Evolutionary conservation across 2,329 filamentous ascomycete species (phyloP).

Genomic region (Dactylellina parvicollis): DNA sequence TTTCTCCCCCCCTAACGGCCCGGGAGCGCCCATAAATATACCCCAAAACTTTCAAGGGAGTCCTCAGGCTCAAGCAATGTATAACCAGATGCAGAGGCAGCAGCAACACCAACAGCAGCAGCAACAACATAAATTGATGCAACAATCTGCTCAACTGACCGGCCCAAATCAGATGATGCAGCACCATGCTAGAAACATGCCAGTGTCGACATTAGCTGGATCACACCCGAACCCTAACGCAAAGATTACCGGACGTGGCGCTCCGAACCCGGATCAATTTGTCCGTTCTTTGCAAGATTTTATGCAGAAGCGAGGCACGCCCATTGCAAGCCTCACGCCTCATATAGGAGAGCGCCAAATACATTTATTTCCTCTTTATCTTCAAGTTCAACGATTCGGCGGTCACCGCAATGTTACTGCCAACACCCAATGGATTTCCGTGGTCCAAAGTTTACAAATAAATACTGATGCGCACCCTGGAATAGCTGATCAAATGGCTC

Average conservation of each 20-base stretch:
- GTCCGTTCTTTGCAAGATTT: conserved; percentile 80
- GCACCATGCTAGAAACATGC: conserved; percentile 68
- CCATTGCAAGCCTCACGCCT: conserved; percentile 76
- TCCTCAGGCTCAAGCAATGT: conserved; percentile 62
- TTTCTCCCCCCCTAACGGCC: conserved; percentile 68
- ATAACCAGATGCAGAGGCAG: conserved; percentile 62
- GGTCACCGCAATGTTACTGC: conserved; percentile 79
- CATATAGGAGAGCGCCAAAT: conserved; percentile 77
- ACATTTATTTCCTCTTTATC: conserved; percentile 80
- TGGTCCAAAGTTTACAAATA: conserved; percentile 74
- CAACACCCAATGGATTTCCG: conserved; percentile 76
- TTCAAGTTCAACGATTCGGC: conserved; percentile 77
- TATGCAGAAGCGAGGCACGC: conserved; percentile 77
- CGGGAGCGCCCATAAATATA: conserved; percentile 51
- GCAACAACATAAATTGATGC: conserved; percentile 64
- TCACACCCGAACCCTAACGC: conserved; percentile 62
- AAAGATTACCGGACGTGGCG: conserved; percentile 57
- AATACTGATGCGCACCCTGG: conserved; percentile 71
- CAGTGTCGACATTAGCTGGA: conserved; percentile 67
- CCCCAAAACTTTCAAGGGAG: conserved; percentile 61
- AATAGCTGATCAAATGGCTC: conserved; percentile 72
- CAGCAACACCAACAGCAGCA: conserved; percentile 62
- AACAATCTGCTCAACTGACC: conserved; percentile 62
- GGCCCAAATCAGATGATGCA: conserved; percentile 60
- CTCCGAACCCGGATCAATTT: conserved; percentile 72